These are phyloP conservation scores for Phytophthora capsici DNA, from an alignment of 352 stramenopile genomes.

Conservation along the genomic window DNA sequence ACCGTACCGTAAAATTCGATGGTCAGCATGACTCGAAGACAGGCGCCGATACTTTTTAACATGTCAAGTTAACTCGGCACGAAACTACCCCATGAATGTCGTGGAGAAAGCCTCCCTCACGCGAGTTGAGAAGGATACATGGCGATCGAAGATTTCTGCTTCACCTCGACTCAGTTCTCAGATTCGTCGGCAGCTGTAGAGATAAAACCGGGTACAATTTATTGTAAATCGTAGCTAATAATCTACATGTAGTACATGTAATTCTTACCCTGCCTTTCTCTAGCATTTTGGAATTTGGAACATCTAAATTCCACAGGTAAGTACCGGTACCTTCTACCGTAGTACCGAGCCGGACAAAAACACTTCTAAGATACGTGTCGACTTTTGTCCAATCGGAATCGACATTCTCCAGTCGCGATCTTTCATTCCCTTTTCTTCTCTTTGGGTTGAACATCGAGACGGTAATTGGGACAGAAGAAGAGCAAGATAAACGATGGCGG, in stretches of 20 bases:
- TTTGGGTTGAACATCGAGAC: slow-evolving; percentile 23
- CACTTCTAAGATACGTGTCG: slow-evolving; percentile 3
- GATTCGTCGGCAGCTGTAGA: slow-evolving; percentile 7
- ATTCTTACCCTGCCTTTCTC: no score
- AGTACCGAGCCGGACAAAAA: no score
- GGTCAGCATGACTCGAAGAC: slow-evolving; percentile 9
- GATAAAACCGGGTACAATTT: not conserved
- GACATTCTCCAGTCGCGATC: slow-evolving; percentile 13
- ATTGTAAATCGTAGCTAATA: not conserved
- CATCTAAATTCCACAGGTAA: no score
- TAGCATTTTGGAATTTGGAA: no score
- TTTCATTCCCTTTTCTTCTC: slow-evolving; percentile 30
- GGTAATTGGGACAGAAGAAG: not conserved
- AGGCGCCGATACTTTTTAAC: slow-evolving; percentile 17
- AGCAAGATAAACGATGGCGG: slow-evolving; percentile 31
- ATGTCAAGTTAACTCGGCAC: not conserved
- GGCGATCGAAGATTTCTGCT: not conserved
- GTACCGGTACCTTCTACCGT: no score
- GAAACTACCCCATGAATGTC: no score
- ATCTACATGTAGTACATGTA: no score
- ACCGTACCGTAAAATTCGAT: slow-evolving; percentile 12
- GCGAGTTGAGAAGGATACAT: slow-evolving; percentile 1
- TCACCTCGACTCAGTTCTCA: slow-evolving; percentile 11
- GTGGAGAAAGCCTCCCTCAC: not conserved
- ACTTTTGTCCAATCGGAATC: slow-evolving; percentile 10